phyloP scores from a whole-genome alignment of 352 stramenopile genomes.

The Elongisporangium prolatum region DNA sequence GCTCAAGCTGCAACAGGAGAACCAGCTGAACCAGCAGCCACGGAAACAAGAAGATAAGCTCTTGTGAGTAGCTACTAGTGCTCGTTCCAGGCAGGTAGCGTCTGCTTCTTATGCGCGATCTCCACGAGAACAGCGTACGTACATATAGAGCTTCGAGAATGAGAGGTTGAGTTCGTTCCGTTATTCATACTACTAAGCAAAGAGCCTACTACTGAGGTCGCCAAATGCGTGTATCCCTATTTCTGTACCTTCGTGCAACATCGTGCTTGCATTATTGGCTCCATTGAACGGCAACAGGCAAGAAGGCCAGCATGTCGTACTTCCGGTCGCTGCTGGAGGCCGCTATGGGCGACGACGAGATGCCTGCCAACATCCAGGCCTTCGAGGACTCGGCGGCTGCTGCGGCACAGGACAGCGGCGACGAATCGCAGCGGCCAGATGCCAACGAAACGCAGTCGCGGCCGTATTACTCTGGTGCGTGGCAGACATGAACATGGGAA shows the following conservation, averaged over 20 bases:
- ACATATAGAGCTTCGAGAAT: background rate
- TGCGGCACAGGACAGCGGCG: constrained; percentile 15
- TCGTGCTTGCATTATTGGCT: background rate
- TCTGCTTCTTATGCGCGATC: background rate
- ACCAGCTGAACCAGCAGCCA: background rate
- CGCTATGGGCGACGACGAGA: constrained; percentile 63
- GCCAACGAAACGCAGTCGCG: background rate
- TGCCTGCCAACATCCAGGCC: constrained; percentile 42
- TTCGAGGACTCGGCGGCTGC: constrained; percentile 28
- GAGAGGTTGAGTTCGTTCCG: background rate
- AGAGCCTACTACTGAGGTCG: background rate
- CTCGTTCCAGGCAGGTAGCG: background rate
- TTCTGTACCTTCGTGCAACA: background rate
- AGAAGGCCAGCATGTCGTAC: constrained; percentile 46
- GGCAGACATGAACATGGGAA: too few species aligned
- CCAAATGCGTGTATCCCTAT: too few species aligned
- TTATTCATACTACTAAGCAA: too few species aligned
- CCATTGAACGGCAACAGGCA: background rate
- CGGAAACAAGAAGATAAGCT: background rate
- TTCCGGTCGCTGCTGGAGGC: constrained; percentile 82
- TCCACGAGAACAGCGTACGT: background rate
- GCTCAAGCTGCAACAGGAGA: constrained; percentile 8
- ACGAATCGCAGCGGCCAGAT: background rate
- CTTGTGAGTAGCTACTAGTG: background rate
- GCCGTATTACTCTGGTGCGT: background rate